Evolutionary conservation across 1,284 basidiomycete species (phyloP).

Genomic region (Ustilago shanxiensis): DNA sequence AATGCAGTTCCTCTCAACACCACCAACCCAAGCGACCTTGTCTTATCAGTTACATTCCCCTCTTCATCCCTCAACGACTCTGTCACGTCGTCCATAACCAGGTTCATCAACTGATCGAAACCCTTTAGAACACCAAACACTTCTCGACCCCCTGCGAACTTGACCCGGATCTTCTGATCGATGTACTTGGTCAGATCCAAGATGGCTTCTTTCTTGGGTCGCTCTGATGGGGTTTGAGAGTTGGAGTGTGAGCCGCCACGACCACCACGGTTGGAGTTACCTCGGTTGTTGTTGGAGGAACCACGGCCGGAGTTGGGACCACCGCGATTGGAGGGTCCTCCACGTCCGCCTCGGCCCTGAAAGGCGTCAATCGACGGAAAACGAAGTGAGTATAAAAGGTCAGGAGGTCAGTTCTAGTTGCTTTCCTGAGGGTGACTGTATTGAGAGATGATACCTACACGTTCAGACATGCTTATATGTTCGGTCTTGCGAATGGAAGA

Average conservation of each 20-base stretch:
- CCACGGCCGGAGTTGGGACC: slow-evolving; percentile 15
- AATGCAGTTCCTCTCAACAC: slow-evolving; percentile 67
- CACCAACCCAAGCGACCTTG: slow-evolving; percentile 62
- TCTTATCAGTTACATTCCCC: slow-evolving; percentile 58
- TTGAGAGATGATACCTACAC: slow-evolving; percentile 19
- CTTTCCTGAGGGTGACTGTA: too few species aligned
- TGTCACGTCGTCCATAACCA: slow-evolving; percentile 90
- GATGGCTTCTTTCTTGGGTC: slow-evolving; percentile 93
- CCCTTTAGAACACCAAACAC: slow-evolving; percentile 94
- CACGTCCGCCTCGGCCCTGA: slow-evolving; percentile 30
- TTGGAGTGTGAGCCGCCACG: slow-evolving; percentile 12
- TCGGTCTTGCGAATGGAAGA: not conserved
- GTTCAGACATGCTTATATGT: slow-evolving; percentile 33
- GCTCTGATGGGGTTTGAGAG: slow-evolving; percentile 73
- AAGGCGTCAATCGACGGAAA: not conserved
- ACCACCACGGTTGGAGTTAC: slow-evolving; percentile 14
- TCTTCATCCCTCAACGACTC: slow-evolving; percentile 75
- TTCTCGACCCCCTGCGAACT: slow-evolving; percentile 95
- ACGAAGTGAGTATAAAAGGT: not conserved
- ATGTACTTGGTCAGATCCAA: slow-evolving; percentile 94
- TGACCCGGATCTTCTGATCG: slow-evolving; percentile 91
- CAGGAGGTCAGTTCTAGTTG: too few species aligned
- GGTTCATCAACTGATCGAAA: slow-evolving; percentile 94
- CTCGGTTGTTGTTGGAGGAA: slow-evolving; percentile 11
- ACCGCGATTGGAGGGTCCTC: slow-evolving; percentile 20